Base-by-base conservation (phyloP, 257 asterid species). In the Nicotiana attenuata region DNA sequence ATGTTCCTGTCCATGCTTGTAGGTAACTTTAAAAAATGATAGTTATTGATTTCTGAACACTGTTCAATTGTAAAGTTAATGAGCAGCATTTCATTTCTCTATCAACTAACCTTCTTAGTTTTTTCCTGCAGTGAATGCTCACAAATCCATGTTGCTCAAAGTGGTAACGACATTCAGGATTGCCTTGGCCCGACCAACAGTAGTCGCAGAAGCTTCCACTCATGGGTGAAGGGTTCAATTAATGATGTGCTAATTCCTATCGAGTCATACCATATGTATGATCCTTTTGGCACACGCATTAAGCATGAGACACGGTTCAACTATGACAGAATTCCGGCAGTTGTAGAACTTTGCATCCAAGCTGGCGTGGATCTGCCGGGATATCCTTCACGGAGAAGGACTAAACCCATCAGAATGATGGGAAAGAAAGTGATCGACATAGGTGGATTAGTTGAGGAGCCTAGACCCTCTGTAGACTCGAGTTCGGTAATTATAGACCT, bases 271-370 rank as follows among this genome's bases (percentile, higher is more conserved):
- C 98, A 93, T 83, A 88, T 92, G 97, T 90, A 82, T 76, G 99
- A 96, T 85, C 97, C 99, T 29, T 94, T 81, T 87, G 98, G 97
- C 60, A 86, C 85, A 53, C 91, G 97, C 73, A 92, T 96, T 66
- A 94, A 86, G 87, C 99, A 96, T 17, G 99, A 96, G 38, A 92
- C 97, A 14, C 88, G 99, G 68, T 94, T 96, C 64, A 84, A 81
- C 73, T 92, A 89, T 7, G 99, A 96, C 83, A 84, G 97, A 85
- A 89, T 96, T 65, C 99, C 97, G 6, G 98, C 98, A 15, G 86
- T 94, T 35, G 97, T 92, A 4, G 97, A 96, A 80, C 97, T 96
- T 82, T 94, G 99, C 93, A 93, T 96, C 89, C 99, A 96, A 89
- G 99, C 99, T 14, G 99, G 99, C 0, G 94, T 92, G 2, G 96